Percentiles rank a stretch among this genome's conserved stretches.
These are phyloP conservation scores for Sonneratia caseolaris DNA, from an alignment of 345 rosid genomes.

Conservation along the genomic window DNA sequence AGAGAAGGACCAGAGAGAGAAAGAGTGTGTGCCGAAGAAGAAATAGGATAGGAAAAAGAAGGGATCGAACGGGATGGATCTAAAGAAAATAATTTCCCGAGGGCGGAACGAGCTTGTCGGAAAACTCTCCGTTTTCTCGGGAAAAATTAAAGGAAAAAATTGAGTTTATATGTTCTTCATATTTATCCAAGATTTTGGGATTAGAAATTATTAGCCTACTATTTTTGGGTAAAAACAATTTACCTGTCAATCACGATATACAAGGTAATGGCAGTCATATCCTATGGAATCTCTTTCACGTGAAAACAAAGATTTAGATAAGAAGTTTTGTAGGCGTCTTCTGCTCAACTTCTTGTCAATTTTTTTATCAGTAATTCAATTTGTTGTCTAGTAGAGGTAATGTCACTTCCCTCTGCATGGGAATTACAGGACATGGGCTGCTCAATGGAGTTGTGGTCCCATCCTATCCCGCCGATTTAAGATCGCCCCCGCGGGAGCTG, in stretches of 20 bases:
- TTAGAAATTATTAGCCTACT: no score
- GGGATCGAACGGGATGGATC: not conserved
- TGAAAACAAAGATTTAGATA: not conserved
- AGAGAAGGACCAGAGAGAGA: not conserved
- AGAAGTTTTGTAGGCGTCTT: not conserved
- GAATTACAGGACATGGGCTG: not conserved
- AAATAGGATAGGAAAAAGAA: not conserved
- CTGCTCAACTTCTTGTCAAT: not conserved
- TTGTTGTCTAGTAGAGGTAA: not conserved
- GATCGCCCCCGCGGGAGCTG: no score
- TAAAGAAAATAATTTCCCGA: not conserved
- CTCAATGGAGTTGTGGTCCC: no score
- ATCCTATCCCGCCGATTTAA: no score
- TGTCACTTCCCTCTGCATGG: not conserved
- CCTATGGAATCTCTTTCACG: not conserved
- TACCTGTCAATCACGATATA: not conserved
- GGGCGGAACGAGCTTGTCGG: conserved; percentile 8
- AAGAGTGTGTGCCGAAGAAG: conserved; percentile 2
- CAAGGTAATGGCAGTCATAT: not conserved
- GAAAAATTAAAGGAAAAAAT: not conserved
- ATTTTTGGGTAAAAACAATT: not conserved
- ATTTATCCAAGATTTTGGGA: no score
- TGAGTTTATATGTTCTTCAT: no score
- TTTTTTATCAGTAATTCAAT: not conserved
- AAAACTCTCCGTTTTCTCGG: not conserved